Percentiles rank a stretch among this genome's conserved stretches.
Conservation (phyloP, 2,329 filamentous ascomycete genomes). For the Hypoxylon sp. region DNA sequence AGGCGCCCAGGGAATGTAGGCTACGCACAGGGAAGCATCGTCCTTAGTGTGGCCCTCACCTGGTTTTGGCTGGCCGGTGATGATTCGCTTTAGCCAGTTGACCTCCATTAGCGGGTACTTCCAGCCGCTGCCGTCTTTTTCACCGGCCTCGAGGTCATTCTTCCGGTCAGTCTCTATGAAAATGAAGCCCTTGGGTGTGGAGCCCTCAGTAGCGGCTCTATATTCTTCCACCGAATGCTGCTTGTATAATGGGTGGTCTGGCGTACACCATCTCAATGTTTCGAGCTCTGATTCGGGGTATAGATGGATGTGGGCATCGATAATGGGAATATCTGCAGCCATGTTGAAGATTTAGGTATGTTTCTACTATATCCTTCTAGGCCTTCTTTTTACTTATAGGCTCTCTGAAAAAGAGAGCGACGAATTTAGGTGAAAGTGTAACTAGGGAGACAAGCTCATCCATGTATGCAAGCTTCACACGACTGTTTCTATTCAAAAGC, state of each 20-base stretch:
- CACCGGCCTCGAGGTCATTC: slow-evolving; percentile 67
- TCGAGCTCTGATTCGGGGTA: slow-evolving; percentile 78
- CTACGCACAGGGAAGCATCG: slow-evolving; percentile 72
- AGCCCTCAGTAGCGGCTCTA: slow-evolving; percentile 59
- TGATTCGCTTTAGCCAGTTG: slow-evolving; percentile 75
- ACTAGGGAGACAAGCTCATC: slow-evolving; percentile 19
- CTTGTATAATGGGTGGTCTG: slow-evolving; percentile 71
- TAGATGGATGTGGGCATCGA: slow-evolving; percentile 94
- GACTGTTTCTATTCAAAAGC: slow-evolving; percentile 12
- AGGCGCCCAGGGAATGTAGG: slow-evolving; percentile 88
- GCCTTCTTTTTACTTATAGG: neutral
- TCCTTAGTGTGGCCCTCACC: slow-evolving; percentile 70
- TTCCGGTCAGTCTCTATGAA: slow-evolving; percentile 87
- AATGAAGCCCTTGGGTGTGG: slow-evolving; percentile 77
- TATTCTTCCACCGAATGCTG: slow-evolving; percentile 78
- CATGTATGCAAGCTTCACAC: slow-evolving; percentile 24
- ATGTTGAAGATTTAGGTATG: slow-evolving; percentile 40
- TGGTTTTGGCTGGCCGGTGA: slow-evolving; percentile 68
- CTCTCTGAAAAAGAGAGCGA: neutral
- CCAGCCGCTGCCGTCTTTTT: slow-evolving; percentile 70
- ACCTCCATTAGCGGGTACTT: slow-evolving; percentile 79
- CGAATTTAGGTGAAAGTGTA: slow-evolving; percentile 15
- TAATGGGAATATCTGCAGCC: slow-evolving; percentile 68
- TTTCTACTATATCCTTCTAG: slow-evolving; percentile 10
- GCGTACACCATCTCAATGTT: slow-evolving; percentile 78